Percentiles rank a stretch among this genome's conserved stretches.
phyloP scores from a whole-genome alignment of 2,329 filamentous ascomycete genomes.

The Diaporthe sp. region DNA sequence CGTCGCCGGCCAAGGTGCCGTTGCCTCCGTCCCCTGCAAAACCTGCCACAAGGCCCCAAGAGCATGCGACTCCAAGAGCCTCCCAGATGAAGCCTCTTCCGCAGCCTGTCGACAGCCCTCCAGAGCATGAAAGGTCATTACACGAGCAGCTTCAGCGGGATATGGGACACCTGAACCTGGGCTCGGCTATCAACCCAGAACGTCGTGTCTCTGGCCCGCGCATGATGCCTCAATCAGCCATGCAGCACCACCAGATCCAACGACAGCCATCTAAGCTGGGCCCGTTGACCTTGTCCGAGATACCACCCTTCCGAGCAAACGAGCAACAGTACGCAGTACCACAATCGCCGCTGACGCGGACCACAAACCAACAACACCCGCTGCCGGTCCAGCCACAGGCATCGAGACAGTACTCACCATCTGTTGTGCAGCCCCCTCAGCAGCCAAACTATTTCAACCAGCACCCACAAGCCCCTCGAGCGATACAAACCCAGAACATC shows the following conservation, averaged over 20 bases:
- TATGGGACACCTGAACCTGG: slow-evolving; percentile 66
- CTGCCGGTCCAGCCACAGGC: slow-evolving; percentile 36
- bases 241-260: slow-evolving; percentile 34
- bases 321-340: slow-evolving; percentile 39
- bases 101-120: slow-evolving; percentile 60
- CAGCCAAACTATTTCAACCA: slow-evolving; percentile 39
- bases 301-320: slow-evolving; percentile 63
- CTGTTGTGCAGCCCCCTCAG: slow-evolving; percentile 43
- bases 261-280: slow-evolving; percentile 51
- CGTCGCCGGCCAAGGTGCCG: slow-evolving; percentile 69
- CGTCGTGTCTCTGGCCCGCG: slow-evolving; percentile 30
- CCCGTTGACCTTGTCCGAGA: slow-evolving; percentile 61
- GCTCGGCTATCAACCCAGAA: slow-evolving; percentile 44
- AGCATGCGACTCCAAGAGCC: slow-evolving; percentile 57
- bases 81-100: slow-evolving; percentile 59
- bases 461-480: slow-evolving; percentile 32
- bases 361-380: slow-evolving; percentile 38
- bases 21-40: slow-evolving; percentile 70
- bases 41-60: slow-evolving; percentile 42
- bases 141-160: slow-evolving; percentile 74
- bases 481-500: slow-evolving; percentile 33
- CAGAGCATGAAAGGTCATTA: slow-evolving; percentile 69
- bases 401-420: slow-evolving; percentile 37
- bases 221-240: slow-evolving; percentile 20
- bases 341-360: slow-evolving; percentile 36